A percentile compares a stretch with the other conserved stretches of the same genome.
Evolutionary conservation across 495 filamentous ascomycete genomes (phyloP).

Genomic region (Aspergillus nanangensis): DNA sequence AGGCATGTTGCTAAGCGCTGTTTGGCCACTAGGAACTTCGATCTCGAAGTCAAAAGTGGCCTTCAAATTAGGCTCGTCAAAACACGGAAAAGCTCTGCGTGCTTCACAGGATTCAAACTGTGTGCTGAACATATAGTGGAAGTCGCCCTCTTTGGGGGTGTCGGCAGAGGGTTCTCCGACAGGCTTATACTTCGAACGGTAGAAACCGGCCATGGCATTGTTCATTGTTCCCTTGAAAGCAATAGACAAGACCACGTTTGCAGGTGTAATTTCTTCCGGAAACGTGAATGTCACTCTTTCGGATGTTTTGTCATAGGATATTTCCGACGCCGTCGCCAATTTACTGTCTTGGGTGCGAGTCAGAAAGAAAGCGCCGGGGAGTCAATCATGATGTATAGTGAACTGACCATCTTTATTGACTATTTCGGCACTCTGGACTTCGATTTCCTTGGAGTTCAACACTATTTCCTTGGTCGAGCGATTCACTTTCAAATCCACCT

Average conservation of each 20-base stretch:
- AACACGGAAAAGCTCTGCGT: slow-evolving; percentile 90
- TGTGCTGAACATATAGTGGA: slow-evolving; percentile 90
- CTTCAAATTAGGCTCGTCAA: slow-evolving; percentile 96
- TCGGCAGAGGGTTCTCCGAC: slow-evolving; percentile 59
- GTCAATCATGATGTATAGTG: too few species aligned
- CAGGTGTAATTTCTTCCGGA: slow-evolving; percentile 54
- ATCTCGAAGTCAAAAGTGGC: slow-evolving; percentile 91
- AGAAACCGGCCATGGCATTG: slow-evolving; percentile 94
- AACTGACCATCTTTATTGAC: slow-evolving; percentile 28
- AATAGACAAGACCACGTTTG: slow-evolving; percentile 62
- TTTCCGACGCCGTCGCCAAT: slow-evolving; percentile 54
- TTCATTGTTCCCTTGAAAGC: slow-evolving; percentile 85
- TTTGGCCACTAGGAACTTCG: slow-evolving; percentile 80
- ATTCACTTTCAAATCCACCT: slow-evolving; percentile 56
- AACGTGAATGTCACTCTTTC: slow-evolving; percentile 77
- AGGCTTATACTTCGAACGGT: slow-evolving; percentile 91
- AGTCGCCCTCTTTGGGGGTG: slow-evolving; percentile 72
- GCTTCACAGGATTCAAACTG: slow-evolving; percentile 98
- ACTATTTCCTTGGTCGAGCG: slow-evolving; percentile 64
- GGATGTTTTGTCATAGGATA: slow-evolving; percentile 72
- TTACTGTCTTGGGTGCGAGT: slow-evolving; percentile 18
- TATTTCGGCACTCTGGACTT: slow-evolving; percentile 33
- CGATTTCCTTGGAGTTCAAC: slow-evolving; percentile 58
- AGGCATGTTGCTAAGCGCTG: slow-evolving; percentile 93
- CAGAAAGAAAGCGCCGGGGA: not conserved